Conservation (phyloP, 495 filamentous ascomycete genomes). For the Podospora pseudopauciseta region DNA sequence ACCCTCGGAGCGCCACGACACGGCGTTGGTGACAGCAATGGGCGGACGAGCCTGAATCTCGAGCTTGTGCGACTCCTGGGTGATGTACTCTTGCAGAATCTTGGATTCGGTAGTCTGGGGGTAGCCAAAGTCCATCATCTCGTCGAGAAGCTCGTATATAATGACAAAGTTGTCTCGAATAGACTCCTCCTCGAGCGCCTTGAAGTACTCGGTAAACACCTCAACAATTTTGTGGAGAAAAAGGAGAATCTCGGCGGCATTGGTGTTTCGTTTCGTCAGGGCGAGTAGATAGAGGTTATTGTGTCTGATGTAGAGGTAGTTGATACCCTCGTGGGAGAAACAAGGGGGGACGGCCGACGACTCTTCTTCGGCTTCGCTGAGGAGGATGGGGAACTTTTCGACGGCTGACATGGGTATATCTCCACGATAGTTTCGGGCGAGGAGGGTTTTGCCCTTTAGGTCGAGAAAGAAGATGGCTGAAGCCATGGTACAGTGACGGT, state of each 20-base stretch:
- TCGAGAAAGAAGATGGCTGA: conserved; percentile 99
- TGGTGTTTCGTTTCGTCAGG: conserved; percentile 96
- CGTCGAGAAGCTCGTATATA: conserved; percentile 97
- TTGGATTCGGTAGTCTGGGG: conserved; percentile 98
- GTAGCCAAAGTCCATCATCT: conserved; percentile 99
- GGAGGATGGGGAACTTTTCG: conserved; percentile 95
- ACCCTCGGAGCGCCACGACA: conserved; percentile 96
- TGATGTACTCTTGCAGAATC: conserved; percentile 99
- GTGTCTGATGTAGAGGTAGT: conserved; percentile 99
- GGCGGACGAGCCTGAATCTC: conserved; percentile 98
- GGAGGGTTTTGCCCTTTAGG: conserved; percentile 99
- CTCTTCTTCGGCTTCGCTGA: conserved; percentile 99
- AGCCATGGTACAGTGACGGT: conserved; percentile 61
- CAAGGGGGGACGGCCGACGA: conserved; percentile 95
- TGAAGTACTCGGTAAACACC: conserved; percentile 99
- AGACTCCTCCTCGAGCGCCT: conserved; percentile 97
- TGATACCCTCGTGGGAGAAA: conserved; percentile 98
- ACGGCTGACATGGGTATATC: conserved; percentile 99
- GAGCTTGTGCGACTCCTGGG: conserved; percentile 97
- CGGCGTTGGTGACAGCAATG: conserved; percentile 97
- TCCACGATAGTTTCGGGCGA: conserved; percentile 97
- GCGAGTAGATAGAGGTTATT: conserved; percentile 99
- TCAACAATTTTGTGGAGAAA: conserved; percentile 98
- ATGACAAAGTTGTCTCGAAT: conserved; percentile 99
- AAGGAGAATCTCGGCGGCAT: conserved; percentile 96